Evolutionary conservation across 2,329 filamentous ascomycete genomes (phyloP).

Genomic region (Cytospora piceicola): DNA sequence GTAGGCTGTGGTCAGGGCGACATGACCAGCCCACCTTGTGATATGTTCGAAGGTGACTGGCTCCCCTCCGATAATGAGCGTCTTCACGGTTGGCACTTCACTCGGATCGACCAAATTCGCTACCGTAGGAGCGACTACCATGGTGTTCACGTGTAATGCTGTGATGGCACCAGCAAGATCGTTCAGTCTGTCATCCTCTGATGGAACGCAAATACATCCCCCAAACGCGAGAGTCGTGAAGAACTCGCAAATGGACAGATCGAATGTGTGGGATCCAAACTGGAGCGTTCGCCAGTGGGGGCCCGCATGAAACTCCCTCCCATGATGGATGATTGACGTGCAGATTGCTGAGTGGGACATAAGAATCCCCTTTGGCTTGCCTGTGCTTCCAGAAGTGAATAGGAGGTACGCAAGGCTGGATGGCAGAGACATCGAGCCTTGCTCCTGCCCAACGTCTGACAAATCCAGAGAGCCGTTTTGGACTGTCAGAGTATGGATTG

Average conservation of each 20-base stretch:
- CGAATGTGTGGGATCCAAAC: conserved; percentile 41
- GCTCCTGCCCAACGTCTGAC: background rate
- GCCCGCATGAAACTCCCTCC: conserved; percentile 31
- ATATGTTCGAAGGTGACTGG: background rate
- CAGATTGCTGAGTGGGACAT: conserved; percentile 34
- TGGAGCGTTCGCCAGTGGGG: conserved; percentile 38
- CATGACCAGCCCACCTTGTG: conserved; percentile 50
- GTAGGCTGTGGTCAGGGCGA: conserved; percentile 45
- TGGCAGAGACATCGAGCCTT: background rate
- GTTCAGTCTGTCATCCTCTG: conserved; percentile 45
- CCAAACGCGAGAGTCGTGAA: conserved; percentile 34
- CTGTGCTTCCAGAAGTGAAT: conserved; percentile 61
- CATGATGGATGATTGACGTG: conserved; percentile 25
- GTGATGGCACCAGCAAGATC: conserved; percentile 36
- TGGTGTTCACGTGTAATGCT: conserved; percentile 30
- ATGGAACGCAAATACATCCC: conserved; percentile 43
- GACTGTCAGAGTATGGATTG: too few relatives aligned
- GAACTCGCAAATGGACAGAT: conserved; percentile 36
- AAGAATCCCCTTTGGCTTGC: conserved; percentile 57
- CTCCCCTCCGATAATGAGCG: conserved; percentile 5
- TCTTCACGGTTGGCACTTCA: conserved; percentile 13
- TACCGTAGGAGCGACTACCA: conserved; percentile 21
- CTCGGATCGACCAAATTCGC: conserved; percentile 17
- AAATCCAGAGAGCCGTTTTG: too few relatives aligned
- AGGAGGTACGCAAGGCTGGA: conserved; percentile 39